Evolutionary conservation across 139 green algal genomes (phyloP), one percentile per base, ranked within the genome.

Genomic region (Dunaliella primolecta): DNA sequence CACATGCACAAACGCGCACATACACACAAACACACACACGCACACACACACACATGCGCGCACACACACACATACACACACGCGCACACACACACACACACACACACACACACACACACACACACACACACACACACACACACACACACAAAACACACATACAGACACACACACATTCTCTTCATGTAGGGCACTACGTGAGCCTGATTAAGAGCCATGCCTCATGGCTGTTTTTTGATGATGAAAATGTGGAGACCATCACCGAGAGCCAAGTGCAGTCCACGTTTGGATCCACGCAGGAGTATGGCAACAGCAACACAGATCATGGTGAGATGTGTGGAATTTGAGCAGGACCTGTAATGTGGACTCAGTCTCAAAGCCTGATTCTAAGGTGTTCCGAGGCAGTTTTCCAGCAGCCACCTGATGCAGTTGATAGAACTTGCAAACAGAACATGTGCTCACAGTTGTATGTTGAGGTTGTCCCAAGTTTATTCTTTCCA

Each of bases 161-260:
- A 64, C 46, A 64, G 7, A 64, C 46, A 64, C 46, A 64, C 46
- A 64, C 46, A 64, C 46, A 64, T 15, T 25, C 46, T 25, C 46
- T 25, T n/a, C n/a, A 0, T 78, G 79, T 89, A 96, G 94, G 97
- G 15, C 97, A 99, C 89, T 99, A 99, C 87, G 96, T 99, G 30
- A 93, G 89, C 36, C 88, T 98, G 2, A 93, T 98, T 80, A 98
- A 98, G 90, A 95, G 85, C 64, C 88, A 94, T 81, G 89, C 85
- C 77, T 89, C 95, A 56, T 98, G 96, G 96, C 90, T 98, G 80
- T 95, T 95, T 82, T 98, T 98, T 84, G 96, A 98, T 82, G 95
- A 98, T 83, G 96, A 98, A 78, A 91, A 82, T 27, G 96, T 99
- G 0, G 90, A 96, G 31, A 85, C 89, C 7, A 94, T 98, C 75